A percentile compares a stretch with the other conserved stretches of the same genome.
These are phyloP conservation scores for Lasiosphaeriaceae sp. DNA, from an alignment of 495 filamentous ascomycete genomes.

Conservation along the genomic window DNA sequence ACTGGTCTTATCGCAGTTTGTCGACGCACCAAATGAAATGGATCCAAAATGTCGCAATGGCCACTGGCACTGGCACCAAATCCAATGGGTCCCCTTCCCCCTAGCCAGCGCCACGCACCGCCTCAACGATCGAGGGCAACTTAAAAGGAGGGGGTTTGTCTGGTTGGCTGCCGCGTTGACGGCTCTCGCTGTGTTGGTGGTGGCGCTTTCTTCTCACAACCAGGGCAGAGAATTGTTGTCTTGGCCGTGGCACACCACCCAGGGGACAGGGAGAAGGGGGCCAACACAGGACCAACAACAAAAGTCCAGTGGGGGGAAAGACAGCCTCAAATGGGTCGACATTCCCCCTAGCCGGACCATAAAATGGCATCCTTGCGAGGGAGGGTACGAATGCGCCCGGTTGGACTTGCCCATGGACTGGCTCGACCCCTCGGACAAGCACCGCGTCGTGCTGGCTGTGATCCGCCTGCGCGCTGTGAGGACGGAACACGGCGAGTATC, in stretches of 20 bases:
- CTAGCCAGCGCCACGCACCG: too few relatives aligned
- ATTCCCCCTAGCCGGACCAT: conserved; percentile 32
- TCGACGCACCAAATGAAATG: too few relatives aligned
- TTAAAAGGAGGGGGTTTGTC: not conserved
- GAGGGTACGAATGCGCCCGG: conserved; percentile 37
- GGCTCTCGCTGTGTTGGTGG: not conserved
- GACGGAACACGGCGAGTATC: conserved; percentile 15
- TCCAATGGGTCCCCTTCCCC: too few relatives aligned
- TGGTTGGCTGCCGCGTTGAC: not conserved
- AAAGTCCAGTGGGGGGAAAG: not conserved
- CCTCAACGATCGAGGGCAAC: too few relatives aligned
- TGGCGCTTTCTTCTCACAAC: not conserved
- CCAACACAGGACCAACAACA: too few relatives aligned
- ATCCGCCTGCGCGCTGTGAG: conserved; percentile 41
- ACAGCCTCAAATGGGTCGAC: conserved; percentile 23
- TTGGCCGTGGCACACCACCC: too few relatives aligned
- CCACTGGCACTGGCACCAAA: too few relatives aligned
- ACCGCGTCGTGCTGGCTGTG: conserved; percentile 40
- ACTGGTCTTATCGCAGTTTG: too few relatives aligned
- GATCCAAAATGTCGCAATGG: too few relatives aligned
- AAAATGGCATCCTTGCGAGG: conserved; percentile 33
- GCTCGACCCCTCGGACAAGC: conserved; percentile 34
- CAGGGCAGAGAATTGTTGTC: not conserved
- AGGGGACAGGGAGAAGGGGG: too few relatives aligned
- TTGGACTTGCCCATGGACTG: conserved; percentile 48